Conservation (phyloP, 208 protist species). For the Trypanosoma cruzi region DNA sequence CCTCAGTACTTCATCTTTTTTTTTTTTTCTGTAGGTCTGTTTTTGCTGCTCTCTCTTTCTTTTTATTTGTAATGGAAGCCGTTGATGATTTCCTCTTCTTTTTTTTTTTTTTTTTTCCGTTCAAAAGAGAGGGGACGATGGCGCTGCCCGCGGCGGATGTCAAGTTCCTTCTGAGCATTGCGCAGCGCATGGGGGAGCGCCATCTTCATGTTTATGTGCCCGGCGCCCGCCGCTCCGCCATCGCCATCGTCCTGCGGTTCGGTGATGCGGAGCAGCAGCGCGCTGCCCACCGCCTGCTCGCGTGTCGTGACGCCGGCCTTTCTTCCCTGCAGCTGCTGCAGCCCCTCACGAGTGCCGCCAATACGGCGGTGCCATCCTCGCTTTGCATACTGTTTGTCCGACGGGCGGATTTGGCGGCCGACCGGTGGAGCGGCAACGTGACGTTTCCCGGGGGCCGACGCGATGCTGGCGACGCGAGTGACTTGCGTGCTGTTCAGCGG, state of each 20-base stretch:
- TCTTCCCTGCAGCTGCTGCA: constrained; percentile 10
- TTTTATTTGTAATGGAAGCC: too few relatives aligned
- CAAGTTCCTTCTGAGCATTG: constrained; percentile 44
- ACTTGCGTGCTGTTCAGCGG: constrained; percentile 50
- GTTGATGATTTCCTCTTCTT: too few relatives aligned
- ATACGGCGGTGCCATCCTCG: constrained; percentile 27
- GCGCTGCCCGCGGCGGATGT: constrained; percentile 56
- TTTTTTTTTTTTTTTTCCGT: constrained; percentile 18
- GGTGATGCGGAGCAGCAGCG: constrained; percentile 39
- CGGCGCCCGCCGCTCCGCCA: constrained; percentile 40
- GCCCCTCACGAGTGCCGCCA: constrained; percentile 10
- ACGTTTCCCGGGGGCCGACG: constrained; percentile 79
- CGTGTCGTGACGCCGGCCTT: background rate
- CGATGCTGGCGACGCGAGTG: constrained; percentile 63
- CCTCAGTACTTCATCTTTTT: too few relatives aligned
- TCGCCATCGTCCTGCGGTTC: constrained; percentile 72
- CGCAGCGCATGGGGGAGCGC: constrained; percentile 33
- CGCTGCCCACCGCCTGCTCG: constrained; percentile 6
- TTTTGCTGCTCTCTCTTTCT: too few relatives aligned
- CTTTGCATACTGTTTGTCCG: constrained; percentile 72
- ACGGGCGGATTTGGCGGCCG: constrained; percentile 42
- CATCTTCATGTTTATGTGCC: constrained; percentile 61
- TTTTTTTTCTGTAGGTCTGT: too few relatives aligned
- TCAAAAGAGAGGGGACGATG: constrained; percentile 14
- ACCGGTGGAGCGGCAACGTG: constrained; percentile 76